Conservation (phyloP, 768 basidiomycete genomes). For the Boletus edulis region DNA sequence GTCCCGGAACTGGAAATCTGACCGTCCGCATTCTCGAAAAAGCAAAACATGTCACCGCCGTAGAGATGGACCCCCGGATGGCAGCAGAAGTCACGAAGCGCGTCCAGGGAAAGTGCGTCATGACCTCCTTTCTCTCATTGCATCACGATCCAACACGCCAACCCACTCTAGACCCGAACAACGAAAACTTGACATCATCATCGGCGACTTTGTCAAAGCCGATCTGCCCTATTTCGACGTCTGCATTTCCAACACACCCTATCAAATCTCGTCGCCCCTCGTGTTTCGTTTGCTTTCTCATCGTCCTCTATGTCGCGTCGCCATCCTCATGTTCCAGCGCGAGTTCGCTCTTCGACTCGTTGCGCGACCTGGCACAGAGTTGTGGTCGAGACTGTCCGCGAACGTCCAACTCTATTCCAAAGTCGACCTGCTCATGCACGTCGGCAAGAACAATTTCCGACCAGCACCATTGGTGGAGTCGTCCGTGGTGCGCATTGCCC, state of each 20-base stretch:
- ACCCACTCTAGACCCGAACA: slow-evolving; percentile 75
- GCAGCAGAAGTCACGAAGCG: slow-evolving; percentile 96
- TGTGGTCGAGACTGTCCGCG: slow-evolving; percentile 94
- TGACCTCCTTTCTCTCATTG: background rate
- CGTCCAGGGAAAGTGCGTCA: slow-evolving; percentile 93
- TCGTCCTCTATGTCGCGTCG: slow-evolving; percentile 88
- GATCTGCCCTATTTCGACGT: slow-evolving; percentile 98
- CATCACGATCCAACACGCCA: background rate
- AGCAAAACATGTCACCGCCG: slow-evolving; percentile 87
- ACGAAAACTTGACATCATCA: slow-evolving; percentile 89
- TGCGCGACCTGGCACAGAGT: slow-evolving; percentile 74
- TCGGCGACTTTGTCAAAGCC: slow-evolving; percentile 99
- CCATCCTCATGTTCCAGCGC: slow-evolving; percentile 99
- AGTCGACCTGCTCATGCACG: slow-evolving; percentile 95
- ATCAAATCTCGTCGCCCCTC: slow-evolving; percentile 97
- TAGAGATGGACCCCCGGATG: slow-evolving; percentile 99
- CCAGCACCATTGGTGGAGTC: slow-evolving; percentile 95
- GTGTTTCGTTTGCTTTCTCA: slow-evolving; percentile 97
- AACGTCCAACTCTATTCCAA: slow-evolving; percentile 98
- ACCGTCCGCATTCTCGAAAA: slow-evolving; percentile 92
- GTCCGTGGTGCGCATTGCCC: slow-evolving; percentile 86
- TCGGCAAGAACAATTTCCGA: slow-evolving; percentile 95
- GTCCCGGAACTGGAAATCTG: slow-evolving; percentile 96
- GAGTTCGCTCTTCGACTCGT: slow-evolving; percentile 94
- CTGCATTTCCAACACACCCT: slow-evolving; percentile 98